These are phyloP conservation scores for Cucumis hystrix DNA, from an alignment of 306 rosid species.

Conservation along the genomic window DNA sequence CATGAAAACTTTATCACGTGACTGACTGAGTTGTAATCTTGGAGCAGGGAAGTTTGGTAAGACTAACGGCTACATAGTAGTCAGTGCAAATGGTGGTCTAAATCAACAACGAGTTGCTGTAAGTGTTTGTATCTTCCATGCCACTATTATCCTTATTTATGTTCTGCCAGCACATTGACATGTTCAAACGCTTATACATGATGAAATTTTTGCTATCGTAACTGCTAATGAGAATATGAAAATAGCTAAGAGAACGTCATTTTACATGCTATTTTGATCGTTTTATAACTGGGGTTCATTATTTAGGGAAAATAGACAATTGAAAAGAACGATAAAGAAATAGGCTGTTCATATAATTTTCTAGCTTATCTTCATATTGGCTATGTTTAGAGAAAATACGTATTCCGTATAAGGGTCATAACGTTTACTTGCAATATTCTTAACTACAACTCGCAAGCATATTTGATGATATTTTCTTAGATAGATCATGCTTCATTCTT, in stretches of 20 bases:
- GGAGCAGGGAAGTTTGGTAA: constrained; percentile 34
- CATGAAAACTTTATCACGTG: not conserved
- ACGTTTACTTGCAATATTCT: not conserved
- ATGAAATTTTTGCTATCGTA: not conserved
- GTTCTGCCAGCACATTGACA: not conserved
- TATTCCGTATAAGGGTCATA: not conserved
- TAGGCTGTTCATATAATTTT: not conserved
- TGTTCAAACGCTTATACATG: not conserved
- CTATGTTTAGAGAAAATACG: not conserved
- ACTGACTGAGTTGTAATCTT: constrained; percentile 8
- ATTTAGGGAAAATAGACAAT: not conserved
- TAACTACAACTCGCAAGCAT: not conserved
- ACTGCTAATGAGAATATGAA: not conserved
- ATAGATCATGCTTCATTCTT: not conserved
- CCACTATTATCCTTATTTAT: not conserved
- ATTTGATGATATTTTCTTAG: not conserved
- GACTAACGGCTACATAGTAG: constrained; percentile 68
- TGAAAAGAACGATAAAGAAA: not conserved
- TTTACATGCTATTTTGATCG: not conserved
- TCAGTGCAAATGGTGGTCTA: constrained; percentile 97
- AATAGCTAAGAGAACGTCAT: not conserved
- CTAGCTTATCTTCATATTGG: not conserved
- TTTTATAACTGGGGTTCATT: not conserved
- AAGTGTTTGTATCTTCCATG: constrained; percentile 24
- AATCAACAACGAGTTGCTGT: constrained; percentile 98